These are phyloP conservation scores for Tolypocladium endophyticum DNA, from an alignment of 2,329 filamentous ascomycete species.

Conservation along the genomic window DNA sequence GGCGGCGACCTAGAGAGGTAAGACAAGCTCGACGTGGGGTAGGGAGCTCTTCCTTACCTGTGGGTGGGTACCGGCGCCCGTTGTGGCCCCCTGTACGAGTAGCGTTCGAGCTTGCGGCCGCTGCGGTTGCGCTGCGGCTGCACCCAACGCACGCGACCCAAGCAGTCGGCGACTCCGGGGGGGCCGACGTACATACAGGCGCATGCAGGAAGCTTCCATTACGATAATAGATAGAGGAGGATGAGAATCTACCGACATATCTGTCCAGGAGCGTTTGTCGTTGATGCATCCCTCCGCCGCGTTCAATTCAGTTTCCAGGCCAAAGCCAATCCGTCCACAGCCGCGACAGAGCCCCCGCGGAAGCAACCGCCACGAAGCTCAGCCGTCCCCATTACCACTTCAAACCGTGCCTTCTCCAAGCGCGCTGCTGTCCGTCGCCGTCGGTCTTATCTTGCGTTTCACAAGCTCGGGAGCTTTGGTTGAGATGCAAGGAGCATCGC, in stretches of 20 bases:
- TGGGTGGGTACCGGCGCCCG: background rate
- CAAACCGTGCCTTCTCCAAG: background rate
- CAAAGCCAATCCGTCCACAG: background rate
- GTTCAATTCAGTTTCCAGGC: background rate
- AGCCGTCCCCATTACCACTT: no score
- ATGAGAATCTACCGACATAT: background rate
- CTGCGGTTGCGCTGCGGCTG: background rate
- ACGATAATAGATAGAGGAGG: no score
- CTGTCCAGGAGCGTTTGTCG: background rate
- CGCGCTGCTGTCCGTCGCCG: background rate
- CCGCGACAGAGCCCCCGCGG: no score
- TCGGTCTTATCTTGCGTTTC: background rate
- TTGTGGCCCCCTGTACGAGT: background rate
- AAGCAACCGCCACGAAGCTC: no score
- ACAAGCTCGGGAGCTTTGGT: background rate
- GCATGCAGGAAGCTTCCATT: background rate
- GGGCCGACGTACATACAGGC: background rate
- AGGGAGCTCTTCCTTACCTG: background rate
- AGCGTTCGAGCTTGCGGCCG: background rate
- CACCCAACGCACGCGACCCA: background rate
- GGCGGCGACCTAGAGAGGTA: background rate
- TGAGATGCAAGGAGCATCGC: no score
- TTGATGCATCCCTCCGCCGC: background rate
- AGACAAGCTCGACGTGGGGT: constrained; percentile 1
- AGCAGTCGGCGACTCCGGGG: background rate